phyloP scores from a whole-genome alignment of 2,329 filamentous ascomycete species.

The Colletotrichum falcatum region DNA sequence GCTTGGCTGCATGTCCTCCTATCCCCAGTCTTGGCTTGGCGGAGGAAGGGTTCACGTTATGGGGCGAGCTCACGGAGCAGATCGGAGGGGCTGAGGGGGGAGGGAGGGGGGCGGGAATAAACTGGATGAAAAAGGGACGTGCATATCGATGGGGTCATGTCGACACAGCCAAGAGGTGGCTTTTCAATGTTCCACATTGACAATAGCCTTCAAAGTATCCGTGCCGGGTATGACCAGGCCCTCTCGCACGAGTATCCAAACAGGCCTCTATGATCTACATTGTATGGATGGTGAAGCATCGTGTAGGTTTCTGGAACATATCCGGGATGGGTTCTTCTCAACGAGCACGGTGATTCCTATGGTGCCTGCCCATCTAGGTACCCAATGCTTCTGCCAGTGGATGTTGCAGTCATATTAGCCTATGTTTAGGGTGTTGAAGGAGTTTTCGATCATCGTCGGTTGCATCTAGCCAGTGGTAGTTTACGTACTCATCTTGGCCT shows the following conservation, averaged over 20 bases:
- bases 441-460: background rate
- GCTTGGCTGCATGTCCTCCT: conserved; percentile 6
- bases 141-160: background rate
- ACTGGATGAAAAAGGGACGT: background rate
- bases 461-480: background rate
- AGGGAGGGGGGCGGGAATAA: background rate
- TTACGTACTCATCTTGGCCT: background rate
- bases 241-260: background rate
- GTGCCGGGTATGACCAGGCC: background rate
- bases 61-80: background rate
- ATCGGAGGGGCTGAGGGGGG: background rate
- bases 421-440: background rate
- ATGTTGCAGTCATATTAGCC: background rate
- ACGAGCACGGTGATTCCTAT: background rate
- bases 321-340: background rate
- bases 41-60: background rate
- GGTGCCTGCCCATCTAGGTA: background rate
- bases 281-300: background rate
- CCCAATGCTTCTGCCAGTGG: background rate
- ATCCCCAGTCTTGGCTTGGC: conserved; percentile 20
- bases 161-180: background rate
- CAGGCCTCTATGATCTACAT: background rate
- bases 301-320: background rate
- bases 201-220: background rate
- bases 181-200: conserved; percentile 1